Percentiles rank a stretch among this genome's conserved stretches.
phyloP scores from a whole-genome alignment of 495 filamentous ascomycete species.

The Penicillium flavigenum region DNA sequence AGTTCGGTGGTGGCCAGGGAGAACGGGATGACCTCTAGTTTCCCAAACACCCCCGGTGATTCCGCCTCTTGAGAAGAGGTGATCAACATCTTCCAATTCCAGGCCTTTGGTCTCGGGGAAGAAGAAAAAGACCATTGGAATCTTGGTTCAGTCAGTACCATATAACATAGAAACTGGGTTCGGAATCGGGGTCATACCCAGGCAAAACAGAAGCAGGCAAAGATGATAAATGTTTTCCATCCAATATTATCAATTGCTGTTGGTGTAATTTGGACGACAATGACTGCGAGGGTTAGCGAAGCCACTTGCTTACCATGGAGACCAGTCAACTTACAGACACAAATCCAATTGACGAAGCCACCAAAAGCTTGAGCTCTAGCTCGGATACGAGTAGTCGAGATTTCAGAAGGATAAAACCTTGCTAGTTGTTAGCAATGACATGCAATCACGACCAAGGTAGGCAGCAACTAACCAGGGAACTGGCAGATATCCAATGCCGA shows the following conservation, averaged over 20 bases:
- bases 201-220: slow-evolving; percentile 43
- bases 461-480: slow-evolving; percentile 53
- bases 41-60: slow-evolving; percentile 39
- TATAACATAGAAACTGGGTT: slow-evolving; percentile 23
- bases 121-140: slow-evolving; percentile 64
- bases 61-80: slow-evolving; percentile 44
- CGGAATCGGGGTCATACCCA: slow-evolving; percentile 17
- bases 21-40: slow-evolving; percentile 27
- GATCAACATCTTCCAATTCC: slow-evolving; percentile 74
- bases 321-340: slow-evolving; percentile 34
- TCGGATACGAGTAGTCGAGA: slow-evolving; percentile 46
- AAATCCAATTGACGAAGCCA: slow-evolving; percentile 49
- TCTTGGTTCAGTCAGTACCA: slow-evolving; percentile 50
- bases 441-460: slow-evolving; percentile 40
- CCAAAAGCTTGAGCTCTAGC: slow-evolving; percentile 41
- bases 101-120: slow-evolving; percentile 66
- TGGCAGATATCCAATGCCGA: slow-evolving; percentile 42
- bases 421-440: slow-evolving; percentile 24
- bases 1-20: slow-evolving; percentile 21
- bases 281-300: slow-evolving; percentile 13
- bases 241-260: slow-evolving; percentile 57
- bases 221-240: slow-evolving; percentile 68
- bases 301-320: background rate
- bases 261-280: slow-evolving; percentile 63
- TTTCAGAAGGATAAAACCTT: slow-evolving; percentile 72